phyloP scores from a whole-genome alignment of 148 eudicot genomes.

The Cornus controversa region DNA sequence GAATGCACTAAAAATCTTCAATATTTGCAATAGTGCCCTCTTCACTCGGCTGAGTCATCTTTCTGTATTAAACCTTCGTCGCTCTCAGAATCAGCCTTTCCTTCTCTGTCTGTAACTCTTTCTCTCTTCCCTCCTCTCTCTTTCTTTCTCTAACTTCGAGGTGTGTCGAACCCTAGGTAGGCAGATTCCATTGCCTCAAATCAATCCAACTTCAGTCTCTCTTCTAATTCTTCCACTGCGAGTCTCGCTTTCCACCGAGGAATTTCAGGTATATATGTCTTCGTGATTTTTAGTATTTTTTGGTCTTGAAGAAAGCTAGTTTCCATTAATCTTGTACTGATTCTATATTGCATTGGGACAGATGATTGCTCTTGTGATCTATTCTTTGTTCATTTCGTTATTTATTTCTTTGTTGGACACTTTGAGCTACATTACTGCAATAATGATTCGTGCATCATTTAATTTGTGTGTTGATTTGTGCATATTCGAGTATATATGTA shows the following conservation, averaged over 20 bases:
- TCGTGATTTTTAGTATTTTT: background rate
- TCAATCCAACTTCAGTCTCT: background rate
- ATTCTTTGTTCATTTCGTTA: background rate
- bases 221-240: background rate
- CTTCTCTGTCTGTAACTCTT: background rate
- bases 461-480: background rate
- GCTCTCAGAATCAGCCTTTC: too few species aligned
- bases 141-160: background rate
- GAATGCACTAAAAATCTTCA: too few species aligned
- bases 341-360: background rate
- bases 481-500: background rate
- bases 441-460: background rate
- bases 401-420: background rate
- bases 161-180: conserved; percentile 12
- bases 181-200: background rate
- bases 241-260: background rate
- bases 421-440: background rate
- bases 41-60: too few species aligned
- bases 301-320: background rate
- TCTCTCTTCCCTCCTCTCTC: background rate
- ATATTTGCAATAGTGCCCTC: too few species aligned
- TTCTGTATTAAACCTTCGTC: too few species aligned
- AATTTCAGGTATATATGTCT: background rate
- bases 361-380: background rate
- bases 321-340: background rate